Conservation (phyloP, 306 rosid species). For the Quercus glauca region DNA sequence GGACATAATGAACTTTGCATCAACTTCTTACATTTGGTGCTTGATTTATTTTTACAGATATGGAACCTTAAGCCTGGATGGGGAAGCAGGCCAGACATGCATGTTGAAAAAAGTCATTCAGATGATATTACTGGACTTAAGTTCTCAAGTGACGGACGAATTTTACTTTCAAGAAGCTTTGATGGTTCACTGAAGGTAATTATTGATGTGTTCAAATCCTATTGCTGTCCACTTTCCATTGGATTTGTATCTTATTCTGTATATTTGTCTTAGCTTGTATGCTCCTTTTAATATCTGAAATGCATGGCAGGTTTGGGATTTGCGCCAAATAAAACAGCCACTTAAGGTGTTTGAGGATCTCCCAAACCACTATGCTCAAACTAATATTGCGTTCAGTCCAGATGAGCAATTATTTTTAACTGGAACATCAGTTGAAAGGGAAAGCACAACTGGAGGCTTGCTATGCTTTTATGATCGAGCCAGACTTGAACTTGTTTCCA, state of each 20-base stretch:
- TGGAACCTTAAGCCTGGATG: slow-evolving; percentile 94
- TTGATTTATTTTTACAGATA: slow-evolving; percentile 44
- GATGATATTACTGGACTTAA: slow-evolving; percentile 73
- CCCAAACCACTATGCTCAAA: slow-evolving; percentile 88
- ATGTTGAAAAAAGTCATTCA: slow-evolving; percentile 61
- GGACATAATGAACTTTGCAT: slow-evolving; percentile 1
- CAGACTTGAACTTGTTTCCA: slow-evolving; percentile 84
- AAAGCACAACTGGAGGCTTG: slow-evolving; percentile 78
- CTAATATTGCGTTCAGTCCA: slow-evolving; percentile 82
- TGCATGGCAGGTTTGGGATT: slow-evolving; percentile 82
- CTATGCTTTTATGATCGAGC: slow-evolving; percentile 75
- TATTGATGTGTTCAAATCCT: not conserved
- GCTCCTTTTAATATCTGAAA: slow-evolving; percentile 16
- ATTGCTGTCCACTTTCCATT: slow-evolving; percentile 9
- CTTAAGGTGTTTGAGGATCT: slow-evolving; percentile 78
- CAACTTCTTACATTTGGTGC: slow-evolving; percentile 19
- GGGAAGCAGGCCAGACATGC: slow-evolving; percentile 93
- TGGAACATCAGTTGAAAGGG: slow-evolving; percentile 89
- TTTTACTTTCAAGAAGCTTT: slow-evolving; percentile 77
- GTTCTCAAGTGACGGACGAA: slow-evolving; percentile 77
- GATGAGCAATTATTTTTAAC: slow-evolving; percentile 88
- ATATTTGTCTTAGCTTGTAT: not conserved
- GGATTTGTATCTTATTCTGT: not conserved
- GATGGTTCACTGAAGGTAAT: slow-evolving; percentile 83
- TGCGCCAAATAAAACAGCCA: slow-evolving; percentile 73